Percentiles rank a stretch among this genome's conserved stretches.
These are phyloP conservation scores for Candida pini DNA, from an alignment of 805 yeast species.

Conservation along the genomic window DNA sequence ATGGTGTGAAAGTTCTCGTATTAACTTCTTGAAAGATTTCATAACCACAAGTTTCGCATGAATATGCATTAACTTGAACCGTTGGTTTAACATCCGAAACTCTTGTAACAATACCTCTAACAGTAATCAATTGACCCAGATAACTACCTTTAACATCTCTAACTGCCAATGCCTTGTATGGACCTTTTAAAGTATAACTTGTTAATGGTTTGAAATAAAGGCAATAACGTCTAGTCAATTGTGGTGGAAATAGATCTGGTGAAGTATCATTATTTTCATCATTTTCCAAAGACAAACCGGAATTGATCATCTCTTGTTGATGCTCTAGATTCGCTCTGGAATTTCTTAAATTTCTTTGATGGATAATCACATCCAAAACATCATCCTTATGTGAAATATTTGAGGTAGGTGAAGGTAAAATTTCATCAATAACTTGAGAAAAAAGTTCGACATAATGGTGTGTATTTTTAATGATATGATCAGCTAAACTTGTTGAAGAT, in stretches of 20 bases:
- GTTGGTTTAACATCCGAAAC: conserved; percentile 96
- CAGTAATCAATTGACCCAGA: conserved; percentile 83
- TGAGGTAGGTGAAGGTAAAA: conserved; percentile 83
- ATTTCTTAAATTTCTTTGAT: conserved; percentile 84
- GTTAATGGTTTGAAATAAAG: conserved; percentile 82
- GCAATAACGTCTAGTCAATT: conserved; percentile 79
- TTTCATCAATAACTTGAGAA: conserved; percentile 65
- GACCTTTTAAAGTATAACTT: conserved; percentile 28
- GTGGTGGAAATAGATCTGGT: conserved; percentile 71
- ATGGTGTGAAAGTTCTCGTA: conserved; percentile 79
- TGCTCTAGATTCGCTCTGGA: conserved; percentile 64
- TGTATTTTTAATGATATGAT: conserved; percentile 65
- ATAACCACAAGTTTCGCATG: conserved; percentile 96
- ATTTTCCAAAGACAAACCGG: conserved; percentile 29
- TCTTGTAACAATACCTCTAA: conserved; percentile 90
- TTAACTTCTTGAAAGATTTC: conserved; percentile 95
- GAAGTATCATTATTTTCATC: conserved; percentile 18
- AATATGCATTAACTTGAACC: conserved; percentile 86
- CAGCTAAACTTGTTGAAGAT: conserved; percentile 35
- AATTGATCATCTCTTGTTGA: conserved; percentile 51
- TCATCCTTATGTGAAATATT: conserved; percentile 79
- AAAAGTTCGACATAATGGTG: conserved; percentile 76
- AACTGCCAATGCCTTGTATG: conserved; percentile 67
- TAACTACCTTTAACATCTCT: conserved; percentile 81
- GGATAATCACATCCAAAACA: conserved; percentile 86